Evolutionary conservation across 140 eudicot genomes (phyloP).

Genomic region (Cichorium intybus): DNA sequence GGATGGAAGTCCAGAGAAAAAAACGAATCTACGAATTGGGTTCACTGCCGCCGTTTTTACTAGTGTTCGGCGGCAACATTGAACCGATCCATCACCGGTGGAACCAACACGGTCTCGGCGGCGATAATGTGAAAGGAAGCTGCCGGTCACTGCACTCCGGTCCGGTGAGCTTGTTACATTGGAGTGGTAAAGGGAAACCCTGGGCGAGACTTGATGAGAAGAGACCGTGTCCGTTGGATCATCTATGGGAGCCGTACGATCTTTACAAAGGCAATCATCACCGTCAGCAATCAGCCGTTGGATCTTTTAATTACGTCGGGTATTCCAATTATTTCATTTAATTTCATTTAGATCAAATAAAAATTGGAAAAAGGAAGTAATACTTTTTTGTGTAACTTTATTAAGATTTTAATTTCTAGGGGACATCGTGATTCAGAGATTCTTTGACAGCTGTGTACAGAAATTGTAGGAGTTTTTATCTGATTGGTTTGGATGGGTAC

Average conservation of each 20-base stretch:
- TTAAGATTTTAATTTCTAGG: constrained; percentile 1
- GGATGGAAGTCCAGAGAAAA: constrained; percentile 58
- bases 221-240: constrained; percentile 89
- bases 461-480: constrained; percentile 24
- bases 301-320: constrained; percentile 33
- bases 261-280: constrained; percentile 34
- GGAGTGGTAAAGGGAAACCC: constrained; percentile 94
- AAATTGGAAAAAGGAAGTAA: not conserved
- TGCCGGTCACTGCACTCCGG: constrained; percentile 82
- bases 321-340: constrained; percentile 45
- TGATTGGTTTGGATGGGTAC: constrained; percentile 15
- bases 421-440: constrained; percentile 22
- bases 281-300: constrained; percentile 28
- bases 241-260: constrained; percentile 93
- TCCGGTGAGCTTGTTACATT: constrained; percentile 86
- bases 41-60: constrained; percentile 55
- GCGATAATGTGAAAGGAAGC: constrained; percentile 81
- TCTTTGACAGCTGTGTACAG: constrained; percentile 54
- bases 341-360: constrained; percentile 18
- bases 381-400: not conserved
- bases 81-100: constrained; percentile 58
- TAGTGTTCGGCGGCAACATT: constrained; percentile 50
- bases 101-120: constrained; percentile 81
- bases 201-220: constrained; percentile 83
- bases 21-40: constrained; percentile 62